phyloP scores from a whole-genome alignment of 352 stramenopile genomes.

The Phytophthora cactorum region DNA sequence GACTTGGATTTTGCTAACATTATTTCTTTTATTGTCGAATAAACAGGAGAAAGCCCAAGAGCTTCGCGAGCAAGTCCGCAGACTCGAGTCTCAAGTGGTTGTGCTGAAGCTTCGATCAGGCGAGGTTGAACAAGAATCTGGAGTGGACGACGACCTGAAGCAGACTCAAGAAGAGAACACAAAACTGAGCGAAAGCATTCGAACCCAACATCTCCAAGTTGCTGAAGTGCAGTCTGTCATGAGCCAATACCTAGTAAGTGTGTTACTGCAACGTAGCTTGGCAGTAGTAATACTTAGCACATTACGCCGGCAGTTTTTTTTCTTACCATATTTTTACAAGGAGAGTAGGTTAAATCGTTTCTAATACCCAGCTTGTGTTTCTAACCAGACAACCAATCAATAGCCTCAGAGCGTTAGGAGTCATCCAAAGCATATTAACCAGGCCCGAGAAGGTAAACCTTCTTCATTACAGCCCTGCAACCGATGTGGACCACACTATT shows the following conservation, averaged over 20 bases:
- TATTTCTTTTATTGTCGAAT: background rate
- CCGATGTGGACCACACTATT: no score
- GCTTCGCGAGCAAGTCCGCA: slow-evolving; percentile 10
- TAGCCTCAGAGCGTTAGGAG: no score
- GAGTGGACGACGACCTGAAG: background rate
- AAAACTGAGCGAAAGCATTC: background rate
- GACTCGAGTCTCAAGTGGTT: background rate
- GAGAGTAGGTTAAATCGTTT: no score
- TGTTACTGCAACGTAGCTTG: background rate
- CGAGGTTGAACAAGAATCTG: background rate
- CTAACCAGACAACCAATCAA: no score
- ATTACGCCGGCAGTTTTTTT: no score
- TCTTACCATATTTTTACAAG: no score
- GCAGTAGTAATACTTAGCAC: no score
- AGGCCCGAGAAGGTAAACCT: no score
- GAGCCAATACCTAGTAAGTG: slow-evolving; percentile 2
- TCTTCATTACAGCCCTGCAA: no score
- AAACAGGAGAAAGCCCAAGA: slow-evolving; percentile 12
- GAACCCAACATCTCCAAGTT: background rate
- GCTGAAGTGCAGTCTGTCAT: background rate
- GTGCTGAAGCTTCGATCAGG: background rate
- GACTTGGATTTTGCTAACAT: background rate
- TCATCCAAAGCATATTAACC: no score
- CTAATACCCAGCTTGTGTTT: no score
- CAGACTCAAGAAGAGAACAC: background rate